phyloP scores from a whole-genome alignment of 169 alveolate genomes.

The Cardiosporidium cionae region DNA sequence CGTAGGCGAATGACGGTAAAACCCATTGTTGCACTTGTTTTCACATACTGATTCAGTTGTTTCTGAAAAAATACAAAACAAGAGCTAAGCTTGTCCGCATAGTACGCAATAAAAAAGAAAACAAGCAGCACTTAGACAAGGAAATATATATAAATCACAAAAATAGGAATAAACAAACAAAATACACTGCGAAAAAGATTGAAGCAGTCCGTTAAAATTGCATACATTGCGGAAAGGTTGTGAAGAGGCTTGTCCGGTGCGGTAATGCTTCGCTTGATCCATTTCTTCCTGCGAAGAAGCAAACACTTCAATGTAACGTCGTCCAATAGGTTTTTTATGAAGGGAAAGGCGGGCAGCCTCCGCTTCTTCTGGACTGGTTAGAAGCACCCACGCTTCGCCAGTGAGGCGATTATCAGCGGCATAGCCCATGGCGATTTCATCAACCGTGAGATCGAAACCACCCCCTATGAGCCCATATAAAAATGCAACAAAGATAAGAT shows the following conservation, averaged over 20 bases:
- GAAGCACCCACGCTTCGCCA: slow-evolving; percentile 33
- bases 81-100: too few relatives aligned
- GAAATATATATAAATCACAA: too few relatives aligned
- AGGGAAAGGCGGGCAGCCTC: slow-evolving; percentile 18
- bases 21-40: background rate
- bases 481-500: too few relatives aligned
- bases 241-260: background rate
- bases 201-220: background rate
- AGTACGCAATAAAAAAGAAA: too few relatives aligned
- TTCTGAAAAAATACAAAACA: too few relatives aligned
- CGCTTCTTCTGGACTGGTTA: slow-evolving; percentile 23
- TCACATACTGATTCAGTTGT: too few relatives aligned
- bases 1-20: slow-evolving; percentile 37
- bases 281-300: background rate
- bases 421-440: slow-evolving; percentile 27
- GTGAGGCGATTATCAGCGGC: slow-evolving; percentile 32
- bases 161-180: too few relatives aligned
- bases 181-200: background rate
- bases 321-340: slow-evolving; percentile 26
- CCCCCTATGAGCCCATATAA: too few relatives aligned
- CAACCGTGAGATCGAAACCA: slow-evolving; percentile 15
- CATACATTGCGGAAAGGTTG: background rate
- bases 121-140: too few relatives aligned
- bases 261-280: background rate
- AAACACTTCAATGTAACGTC: slow-evolving; percentile 18